Conservation (phyloP, 345 rosid genomes). For the Sapria himalayana region DNA sequence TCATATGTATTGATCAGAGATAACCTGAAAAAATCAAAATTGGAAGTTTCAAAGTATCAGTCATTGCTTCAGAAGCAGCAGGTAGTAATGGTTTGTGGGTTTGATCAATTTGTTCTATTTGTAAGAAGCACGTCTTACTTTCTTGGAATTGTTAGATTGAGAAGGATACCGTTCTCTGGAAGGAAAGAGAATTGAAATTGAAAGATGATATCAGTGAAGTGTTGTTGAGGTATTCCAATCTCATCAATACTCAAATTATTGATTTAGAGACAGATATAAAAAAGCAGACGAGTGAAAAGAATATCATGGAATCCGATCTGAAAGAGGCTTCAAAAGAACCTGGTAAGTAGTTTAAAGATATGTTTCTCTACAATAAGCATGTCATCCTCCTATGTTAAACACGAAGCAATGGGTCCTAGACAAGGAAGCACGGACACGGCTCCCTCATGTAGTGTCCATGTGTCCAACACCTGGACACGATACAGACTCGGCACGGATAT, state of each 20-base stretch:
- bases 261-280: conserved; percentile 43
- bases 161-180: conserved; percentile 69
- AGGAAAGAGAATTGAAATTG: conserved; percentile 54
- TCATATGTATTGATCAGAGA: conserved; percentile 34
- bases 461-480: no score
- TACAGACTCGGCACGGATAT: no score
- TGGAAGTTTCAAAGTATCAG: conserved; percentile 43
- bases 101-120: conserved; percentile 18
- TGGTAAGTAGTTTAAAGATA: conserved; percentile 21
- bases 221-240: conserved; percentile 44
- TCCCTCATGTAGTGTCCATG: no score
- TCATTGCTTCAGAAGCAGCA: conserved; percentile 72
- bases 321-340: conserved; percentile 55
- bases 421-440: no score
- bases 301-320: conserved; percentile 32
- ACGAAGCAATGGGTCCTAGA: no score
- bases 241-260: conserved; percentile 43
- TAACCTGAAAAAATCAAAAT: conserved; percentile 57
- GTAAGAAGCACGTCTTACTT: conserved; percentile 13
- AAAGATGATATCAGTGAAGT: conserved; percentile 61
- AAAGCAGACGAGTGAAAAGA: conserved; percentile 40
- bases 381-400: no score
- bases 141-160: conserved; percentile 37
- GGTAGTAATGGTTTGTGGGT: conserved; percentile 65
- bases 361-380: no score